Evolutionary conservation across 352 stramenopile species (phyloP), one percentile per base, ranked within the genome.

Genomic region (Phytophthora sojae): DNA sequence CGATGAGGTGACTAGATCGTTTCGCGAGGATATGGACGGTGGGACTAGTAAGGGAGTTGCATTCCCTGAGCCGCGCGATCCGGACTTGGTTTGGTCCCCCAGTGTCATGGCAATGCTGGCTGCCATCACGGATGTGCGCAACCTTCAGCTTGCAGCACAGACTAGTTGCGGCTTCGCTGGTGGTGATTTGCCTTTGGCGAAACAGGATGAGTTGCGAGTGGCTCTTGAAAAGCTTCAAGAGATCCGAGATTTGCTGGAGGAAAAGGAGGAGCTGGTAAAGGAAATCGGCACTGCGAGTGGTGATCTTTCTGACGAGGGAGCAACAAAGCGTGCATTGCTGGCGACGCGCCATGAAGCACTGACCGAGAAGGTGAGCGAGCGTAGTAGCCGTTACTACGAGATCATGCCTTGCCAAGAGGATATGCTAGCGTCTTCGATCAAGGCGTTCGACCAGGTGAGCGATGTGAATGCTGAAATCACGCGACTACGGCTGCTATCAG

Each of bases 341-440:
- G 83, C 85, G 9, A 77, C 82, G 6, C 69, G 80, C 37, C 82
- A 93, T 56, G 74, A 73, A 6, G 67, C 72, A 0, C 69, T 91
- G 26, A 93, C 77, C 0, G 87, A 95, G 65, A 75, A 80, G 6
- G 79, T 95, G 52, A 93, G 85, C 47, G 85, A 92, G 44, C 82
- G 79, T 62, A 91, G 82, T 52, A 92, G 83, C 44, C 82, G 87
- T 15, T 95, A 95, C 66, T 93, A 92, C 63, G 87, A 95, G 61
- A 71, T 93, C 9, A 93, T 95, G 79, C 87, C 87, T 19, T 89
- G 81, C 30, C 82, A 90, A 60, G 87, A 95, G 71, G 69, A 92
- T 21, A 74, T 68, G 37, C 83, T 90, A 23, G 82, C 76, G 2
- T 70, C 75, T 9, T 77, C 83, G 26, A 92, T 95, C 57, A 76